A percentile compares a stretch with the other conserved stretches of the same genome.
Evolutionary conservation across 202 grass and related monocot species (phyloP).

Genomic region (Elaeis oleifera): DNA sequence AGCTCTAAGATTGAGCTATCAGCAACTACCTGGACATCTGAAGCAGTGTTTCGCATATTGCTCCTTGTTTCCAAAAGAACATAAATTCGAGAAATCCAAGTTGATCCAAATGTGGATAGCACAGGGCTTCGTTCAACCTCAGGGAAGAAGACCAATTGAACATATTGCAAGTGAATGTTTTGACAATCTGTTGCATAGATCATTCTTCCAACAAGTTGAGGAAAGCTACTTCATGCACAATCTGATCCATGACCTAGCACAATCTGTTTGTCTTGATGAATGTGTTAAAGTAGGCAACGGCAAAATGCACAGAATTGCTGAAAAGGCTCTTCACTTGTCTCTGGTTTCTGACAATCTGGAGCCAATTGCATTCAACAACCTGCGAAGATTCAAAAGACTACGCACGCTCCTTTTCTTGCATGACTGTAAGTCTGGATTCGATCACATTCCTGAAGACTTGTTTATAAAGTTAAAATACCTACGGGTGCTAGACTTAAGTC

Average conservation of each 20-base stretch:
- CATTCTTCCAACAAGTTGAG: slow-evolving; percentile 24
- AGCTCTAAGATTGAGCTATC: slow-evolving; percentile 32
- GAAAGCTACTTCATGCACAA: neutral
- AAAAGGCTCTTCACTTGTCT: too few species aligned
- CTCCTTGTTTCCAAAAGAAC: slow-evolving; percentile 32
- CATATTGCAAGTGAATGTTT: slow-evolving; percentile 24
- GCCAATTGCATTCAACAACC: too few species aligned
- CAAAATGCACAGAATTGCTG: too few species aligned
- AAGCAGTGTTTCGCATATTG: slow-evolving; percentile 42
- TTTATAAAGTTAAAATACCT: slow-evolving; percentile 15
- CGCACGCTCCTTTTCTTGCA: too few species aligned
- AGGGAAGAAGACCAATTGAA: slow-evolving; percentile 13
- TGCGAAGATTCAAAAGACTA: too few species aligned
- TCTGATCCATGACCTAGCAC: slow-evolving; percentile 26
- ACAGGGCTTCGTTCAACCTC: slow-evolving; percentile 25
- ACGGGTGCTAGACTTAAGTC: slow-evolving; percentile 3
- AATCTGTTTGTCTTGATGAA: slow-evolving; percentile 19
- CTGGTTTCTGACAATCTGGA: too few species aligned
- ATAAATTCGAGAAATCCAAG: neutral
- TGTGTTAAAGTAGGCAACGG: slow-evolving; percentile 10
- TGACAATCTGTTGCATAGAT: slow-evolving; percentile 15
- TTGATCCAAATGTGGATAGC: slow-evolving; percentile 25
- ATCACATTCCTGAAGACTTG: neutral
- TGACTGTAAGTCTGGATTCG: too few species aligned
- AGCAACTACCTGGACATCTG: slow-evolving; percentile 26